A percentile compares a stretch with the other conserved stretches of the same genome.
Conservation (phyloP, 1,284 basidiomycete genomes). For the Naganishia albida region DNA sequence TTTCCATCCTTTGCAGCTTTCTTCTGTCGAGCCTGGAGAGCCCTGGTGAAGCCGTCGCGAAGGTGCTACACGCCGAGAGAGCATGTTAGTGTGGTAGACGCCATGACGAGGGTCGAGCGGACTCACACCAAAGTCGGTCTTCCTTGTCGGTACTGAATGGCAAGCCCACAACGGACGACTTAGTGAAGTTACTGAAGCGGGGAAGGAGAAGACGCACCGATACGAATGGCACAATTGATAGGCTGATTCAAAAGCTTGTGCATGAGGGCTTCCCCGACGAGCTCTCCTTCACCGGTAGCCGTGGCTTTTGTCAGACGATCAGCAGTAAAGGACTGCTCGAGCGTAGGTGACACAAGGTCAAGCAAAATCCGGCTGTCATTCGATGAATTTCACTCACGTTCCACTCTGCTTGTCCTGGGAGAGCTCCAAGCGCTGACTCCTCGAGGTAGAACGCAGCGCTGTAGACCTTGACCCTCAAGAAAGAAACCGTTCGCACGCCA, state of each 20-base stretch:
- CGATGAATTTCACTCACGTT: slow-evolving; percentile 36
- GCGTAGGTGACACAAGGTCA: not conserved
- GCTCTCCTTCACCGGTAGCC: slow-evolving; percentile 31
- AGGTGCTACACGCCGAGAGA: slow-evolving; percentile 51
- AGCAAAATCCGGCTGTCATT: not conserved
- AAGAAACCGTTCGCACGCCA: slow-evolving; percentile 60
- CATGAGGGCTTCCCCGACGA: slow-evolving; percentile 47
- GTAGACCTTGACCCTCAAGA: slow-evolving; percentile 59
- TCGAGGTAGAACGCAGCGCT: slow-evolving; percentile 58
- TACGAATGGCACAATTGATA: slow-evolving; percentile 49
- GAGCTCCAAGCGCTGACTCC: slow-evolving; percentile 38
- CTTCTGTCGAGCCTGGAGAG: slow-evolving; percentile 56
- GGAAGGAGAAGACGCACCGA: slow-evolving; percentile 41
- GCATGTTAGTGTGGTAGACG: too few relatives aligned
- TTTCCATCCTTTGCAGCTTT: slow-evolving; percentile 42
- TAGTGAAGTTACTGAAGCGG: slow-evolving; percentile 27
- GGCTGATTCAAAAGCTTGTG: slow-evolving; percentile 42
- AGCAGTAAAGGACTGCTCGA: slow-evolving; percentile 6
- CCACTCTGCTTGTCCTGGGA: slow-evolving; percentile 41
- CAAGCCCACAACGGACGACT: slow-evolving; percentile 33
- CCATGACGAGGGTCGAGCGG: not conserved
- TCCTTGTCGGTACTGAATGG: slow-evolving; percentile 56
- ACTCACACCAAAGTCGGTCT: slow-evolving; percentile 56
- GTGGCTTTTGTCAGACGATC: slow-evolving; percentile 39
- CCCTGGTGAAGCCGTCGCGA: slow-evolving; percentile 58